Conservation (phyloP, 1,139 yeast genomes). For the Candida freyschussii region DNA sequence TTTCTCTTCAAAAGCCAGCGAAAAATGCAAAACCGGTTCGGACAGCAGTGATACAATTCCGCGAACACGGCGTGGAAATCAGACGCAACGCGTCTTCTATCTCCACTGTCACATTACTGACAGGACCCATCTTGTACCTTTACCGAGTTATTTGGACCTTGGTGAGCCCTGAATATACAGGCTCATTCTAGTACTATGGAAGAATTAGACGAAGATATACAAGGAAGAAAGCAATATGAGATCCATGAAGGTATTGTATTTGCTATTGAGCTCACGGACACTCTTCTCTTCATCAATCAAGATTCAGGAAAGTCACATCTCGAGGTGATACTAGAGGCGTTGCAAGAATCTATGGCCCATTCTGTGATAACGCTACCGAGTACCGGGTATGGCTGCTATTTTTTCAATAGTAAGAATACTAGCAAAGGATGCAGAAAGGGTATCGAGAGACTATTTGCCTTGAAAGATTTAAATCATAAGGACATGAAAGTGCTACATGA, state of each 20-base stretch:
- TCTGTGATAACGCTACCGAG: slow-evolving; percentile 54
- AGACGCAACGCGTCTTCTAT: no score
- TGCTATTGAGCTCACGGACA: slow-evolving; percentile 54
- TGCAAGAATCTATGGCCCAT: slow-evolving; percentile 52
- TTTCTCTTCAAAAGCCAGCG: no score
- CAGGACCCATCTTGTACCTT: no score
- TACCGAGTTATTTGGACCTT: no score
- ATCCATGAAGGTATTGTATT: slow-evolving; percentile 61
- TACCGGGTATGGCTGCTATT: slow-evolving; percentile 64
- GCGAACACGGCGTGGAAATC: no score
- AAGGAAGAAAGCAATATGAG: slow-evolving; percentile 28
- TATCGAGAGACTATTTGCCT: slow-evolving; percentile 32
- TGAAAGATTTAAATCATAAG: slow-evolving; percentile 36
- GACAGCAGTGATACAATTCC: no score
- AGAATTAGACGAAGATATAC: slow-evolving; percentile 1
- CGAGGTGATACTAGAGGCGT: slow-evolving; percentile 47
- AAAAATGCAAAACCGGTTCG: no score
- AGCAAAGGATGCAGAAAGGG: slow-evolving; percentile 28
- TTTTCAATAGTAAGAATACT: slow-evolving; percentile 42
- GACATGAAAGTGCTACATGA: slow-evolving; percentile 37
- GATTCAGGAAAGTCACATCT: slow-evolving; percentile 40
- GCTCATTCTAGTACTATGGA: no score
- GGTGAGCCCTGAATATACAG: no score
- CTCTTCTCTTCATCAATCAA: slow-evolving; percentile 37
- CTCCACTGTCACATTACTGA: no score